A percentile compares a stretch with the other conserved stretches of the same genome.
These are phyloP conservation scores for Epichloe baconii DNA, from an alignment of 2,329 filamentous ascomycete species.

Conservation along the genomic window DNA sequence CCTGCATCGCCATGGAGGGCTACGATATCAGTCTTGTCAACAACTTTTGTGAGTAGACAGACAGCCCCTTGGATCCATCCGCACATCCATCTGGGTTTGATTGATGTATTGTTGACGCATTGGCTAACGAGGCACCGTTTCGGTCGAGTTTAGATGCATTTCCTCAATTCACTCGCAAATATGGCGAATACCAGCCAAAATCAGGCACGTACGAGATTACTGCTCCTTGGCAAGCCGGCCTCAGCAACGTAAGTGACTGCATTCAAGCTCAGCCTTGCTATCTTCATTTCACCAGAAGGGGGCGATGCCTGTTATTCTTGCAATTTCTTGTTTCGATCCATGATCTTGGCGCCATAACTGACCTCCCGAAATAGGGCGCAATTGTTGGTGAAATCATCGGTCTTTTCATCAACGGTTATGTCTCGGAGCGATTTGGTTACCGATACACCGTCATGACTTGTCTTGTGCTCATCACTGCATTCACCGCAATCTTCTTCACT, in stretches of 20 bases:
- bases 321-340: background rate
- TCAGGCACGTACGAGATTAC: slow-evolving; percentile 39
- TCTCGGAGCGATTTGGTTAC: slow-evolving; percentile 56
- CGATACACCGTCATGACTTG: slow-evolving; percentile 49
- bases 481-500: slow-evolving; percentile 53
- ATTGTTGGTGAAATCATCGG: slow-evolving; percentile 49
- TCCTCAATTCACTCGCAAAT: slow-evolving; percentile 44
- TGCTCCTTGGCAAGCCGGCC: slow-evolving; percentile 47
- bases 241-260: slow-evolving; percentile 34
- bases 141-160: slow-evolving; percentile 30
- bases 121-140: background rate
- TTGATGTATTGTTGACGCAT: no score
- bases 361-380: slow-evolving; percentile 9
- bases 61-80: background rate
- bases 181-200: slow-evolving; percentile 32
- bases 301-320: background rate
- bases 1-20: slow-evolving; percentile 83
- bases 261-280: background rate
- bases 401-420: slow-evolving; percentile 50
- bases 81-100: no score
- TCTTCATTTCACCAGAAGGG: background rate
- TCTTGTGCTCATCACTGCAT: slow-evolving; percentile 38
- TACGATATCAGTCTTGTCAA: slow-evolving; percentile 73
- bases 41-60: slow-evolving; percentile 50
- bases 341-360: background rate